Conservation (phyloP, 805 yeast species). For the Wickerhamomyces alni region DNA sequence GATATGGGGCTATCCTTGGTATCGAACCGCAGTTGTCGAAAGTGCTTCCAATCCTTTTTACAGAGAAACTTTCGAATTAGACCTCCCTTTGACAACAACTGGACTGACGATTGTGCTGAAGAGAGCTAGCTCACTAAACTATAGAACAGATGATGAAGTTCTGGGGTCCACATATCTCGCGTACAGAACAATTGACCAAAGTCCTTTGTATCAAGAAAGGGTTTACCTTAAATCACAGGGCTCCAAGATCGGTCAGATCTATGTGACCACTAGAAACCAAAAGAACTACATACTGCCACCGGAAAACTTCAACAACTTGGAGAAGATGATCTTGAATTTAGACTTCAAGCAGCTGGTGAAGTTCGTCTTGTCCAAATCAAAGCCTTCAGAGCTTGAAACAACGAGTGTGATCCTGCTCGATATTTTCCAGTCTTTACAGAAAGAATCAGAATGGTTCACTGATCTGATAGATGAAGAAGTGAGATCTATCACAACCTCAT, state of each 20-base stretch:
- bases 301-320: slow-evolving; percentile 53
- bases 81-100: slow-evolving; percentile 47
- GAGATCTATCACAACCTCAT: slow-evolving; percentile 17
- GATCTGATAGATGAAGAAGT: slow-evolving; percentile 66
- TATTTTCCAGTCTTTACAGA: slow-evolving; percentile 63
- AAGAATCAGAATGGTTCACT: slow-evolving; percentile 69
- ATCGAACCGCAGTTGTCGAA: slow-evolving; percentile 62
- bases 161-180: slow-evolving; percentile 15
- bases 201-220: slow-evolving; percentile 25
- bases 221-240: slow-evolving; percentile 36
- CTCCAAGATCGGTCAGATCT: slow-evolving; percentile 51
- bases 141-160: slow-evolving; percentile 29
- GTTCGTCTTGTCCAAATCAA: slow-evolving; percentile 25
- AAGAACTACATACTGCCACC: slow-evolving; percentile 59
- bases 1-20: slow-evolving; percentile 73
- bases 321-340: slow-evolving; percentile 49
- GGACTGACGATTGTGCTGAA: slow-evolving; percentile 45
- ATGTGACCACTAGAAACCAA: slow-evolving; percentile 42
- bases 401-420: slow-evolving; percentile 59
- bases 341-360: slow-evolving; percentile 48
- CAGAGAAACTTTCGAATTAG: slow-evolving; percentile 71
- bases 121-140: slow-evolving; percentile 16
- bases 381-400: slow-evolving; percentile 42
- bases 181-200: slow-evolving; percentile 16
- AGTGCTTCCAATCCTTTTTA: slow-evolving; percentile 60